These are phyloP conservation scores for Ogataea thermomethanolica DNA, from an alignment of 805 yeast genomes.

Conservation along the genomic window DNA sequence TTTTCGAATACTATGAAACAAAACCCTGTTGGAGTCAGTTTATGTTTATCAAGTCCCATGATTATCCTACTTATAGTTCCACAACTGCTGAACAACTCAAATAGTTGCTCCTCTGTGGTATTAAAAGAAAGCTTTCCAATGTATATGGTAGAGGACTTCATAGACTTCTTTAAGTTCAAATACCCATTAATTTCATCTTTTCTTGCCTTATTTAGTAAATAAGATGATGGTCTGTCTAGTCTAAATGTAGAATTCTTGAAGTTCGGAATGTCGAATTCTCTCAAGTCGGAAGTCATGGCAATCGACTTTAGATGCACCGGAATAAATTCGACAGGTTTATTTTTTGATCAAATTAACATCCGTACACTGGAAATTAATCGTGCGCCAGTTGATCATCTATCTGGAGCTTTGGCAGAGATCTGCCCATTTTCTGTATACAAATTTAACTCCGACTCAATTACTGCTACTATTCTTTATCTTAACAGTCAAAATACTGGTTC, in stretches of 20 bases:
- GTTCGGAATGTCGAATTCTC: slow-evolving; percentile 49
- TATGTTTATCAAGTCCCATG: slow-evolving; percentile 92
- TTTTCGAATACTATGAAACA: slow-evolving; percentile 80
- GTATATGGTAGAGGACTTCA: slow-evolving; percentile 72
- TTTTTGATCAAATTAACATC: background rate
- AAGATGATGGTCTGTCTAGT: slow-evolving; percentile 68
- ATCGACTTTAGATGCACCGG: background rate
- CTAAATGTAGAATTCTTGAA: slow-evolving; percentile 65
- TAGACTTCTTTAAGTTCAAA: slow-evolving; percentile 62
- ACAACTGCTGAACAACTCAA: slow-evolving; percentile 78
- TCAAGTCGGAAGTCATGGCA: slow-evolving; percentile 22
- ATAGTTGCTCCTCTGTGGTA: slow-evolving; percentile 93
- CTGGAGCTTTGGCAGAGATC: slow-evolving; percentile 2
- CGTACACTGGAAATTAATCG: background rate
- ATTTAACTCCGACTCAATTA: background rate
- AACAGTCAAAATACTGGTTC: no score
- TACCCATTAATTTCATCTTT: slow-evolving; percentile 47
- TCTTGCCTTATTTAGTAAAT: slow-evolving; percentile 64
- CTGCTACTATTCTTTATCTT: no score
- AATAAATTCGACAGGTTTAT: background rate
- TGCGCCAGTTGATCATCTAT: background rate
- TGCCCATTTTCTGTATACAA: slow-evolving; percentile 3
- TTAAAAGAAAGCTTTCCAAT: slow-evolving; percentile 88
- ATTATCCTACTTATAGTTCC: slow-evolving; percentile 77
- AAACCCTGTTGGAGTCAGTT: slow-evolving; percentile 94